phyloP scores from a whole-genome alignment of 495 filamentous ascomycete genomes.

The Tuber microsphaerosporum region DNA sequence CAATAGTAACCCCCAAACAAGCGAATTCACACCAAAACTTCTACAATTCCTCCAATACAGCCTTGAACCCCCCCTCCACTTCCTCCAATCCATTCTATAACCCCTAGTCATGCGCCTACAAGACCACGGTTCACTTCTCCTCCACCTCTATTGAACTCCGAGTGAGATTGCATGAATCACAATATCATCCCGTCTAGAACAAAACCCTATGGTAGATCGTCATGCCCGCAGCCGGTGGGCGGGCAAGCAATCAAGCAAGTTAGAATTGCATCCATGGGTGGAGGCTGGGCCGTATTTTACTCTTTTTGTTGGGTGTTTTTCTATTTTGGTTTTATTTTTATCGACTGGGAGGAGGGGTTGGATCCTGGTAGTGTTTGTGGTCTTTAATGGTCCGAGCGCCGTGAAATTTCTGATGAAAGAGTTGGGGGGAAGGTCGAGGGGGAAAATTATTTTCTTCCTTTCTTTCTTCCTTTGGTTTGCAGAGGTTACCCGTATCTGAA shows the following conservation, averaged over 20 bases:
- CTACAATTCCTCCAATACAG: neutral
- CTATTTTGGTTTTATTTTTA: neutral
- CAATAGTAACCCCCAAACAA: neutral
- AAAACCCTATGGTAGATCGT: neutral
- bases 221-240: neutral
- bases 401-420: neutral
- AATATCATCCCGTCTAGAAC: neutral
- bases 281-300: neutral
- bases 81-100: neutral
- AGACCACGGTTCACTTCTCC: neutral
- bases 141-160: neutral
- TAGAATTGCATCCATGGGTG: neutral
- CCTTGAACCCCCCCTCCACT: neutral
- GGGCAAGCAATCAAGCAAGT: neutral
- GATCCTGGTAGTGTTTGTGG: neutral
- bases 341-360: neutral
- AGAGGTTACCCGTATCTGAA: neutral
- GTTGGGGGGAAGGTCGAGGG: neutral
- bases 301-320: neutral
- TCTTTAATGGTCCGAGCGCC: conserved; percentile 1
- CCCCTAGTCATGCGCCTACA: neutral
- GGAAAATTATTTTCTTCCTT: neutral
- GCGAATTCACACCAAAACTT: neutral
- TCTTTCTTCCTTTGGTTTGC: neutral
- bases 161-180: neutral